These are phyloP conservation scores for Phialemonium atrogriseum DNA, from an alignment of 2,329 filamentous ascomycete species.

Conservation along the genomic window DNA sequence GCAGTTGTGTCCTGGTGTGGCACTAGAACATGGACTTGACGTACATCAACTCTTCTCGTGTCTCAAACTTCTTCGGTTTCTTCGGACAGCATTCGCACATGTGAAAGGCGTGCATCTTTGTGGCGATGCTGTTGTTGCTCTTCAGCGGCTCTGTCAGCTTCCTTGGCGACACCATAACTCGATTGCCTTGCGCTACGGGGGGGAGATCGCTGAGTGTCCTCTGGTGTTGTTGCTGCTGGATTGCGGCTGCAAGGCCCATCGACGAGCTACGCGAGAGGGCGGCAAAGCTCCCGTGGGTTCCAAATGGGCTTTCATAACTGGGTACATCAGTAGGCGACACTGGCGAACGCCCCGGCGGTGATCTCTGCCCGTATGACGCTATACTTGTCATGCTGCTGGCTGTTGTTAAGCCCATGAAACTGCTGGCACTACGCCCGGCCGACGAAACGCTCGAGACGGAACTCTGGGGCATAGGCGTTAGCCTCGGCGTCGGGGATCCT, in stretches of 20 bases:
- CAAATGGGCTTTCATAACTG: slow-evolving; percentile 39
- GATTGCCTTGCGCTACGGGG: slow-evolving; percentile 12
- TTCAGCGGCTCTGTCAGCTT: slow-evolving; percentile 44
- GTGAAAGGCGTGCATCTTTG: slow-evolving; percentile 45
- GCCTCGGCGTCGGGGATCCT: slow-evolving; percentile 43
- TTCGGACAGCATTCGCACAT: slow-evolving; percentile 95
- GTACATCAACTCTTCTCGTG: slow-evolving; percentile 74
- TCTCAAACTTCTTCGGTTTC: slow-evolving; percentile 93
- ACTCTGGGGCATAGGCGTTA: slow-evolving; percentile 36
- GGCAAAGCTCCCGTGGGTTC: slow-evolving; percentile 27
- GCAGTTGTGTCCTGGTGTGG: not conserved
- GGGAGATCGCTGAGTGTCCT: slow-evolving; percentile 34
- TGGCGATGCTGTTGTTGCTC: slow-evolving; percentile 24
- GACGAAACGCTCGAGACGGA: slow-evolving; percentile 37
- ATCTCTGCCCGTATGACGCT: slow-evolving; percentile 35
- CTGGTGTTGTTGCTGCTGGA: slow-evolving; percentile 28
- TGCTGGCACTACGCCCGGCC: slow-evolving; percentile 36
- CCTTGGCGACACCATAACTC: slow-evolving; percentile 37
- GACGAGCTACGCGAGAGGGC: slow-evolving; percentile 38
- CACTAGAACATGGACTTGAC: no score
- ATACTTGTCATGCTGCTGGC: slow-evolving; percentile 33
- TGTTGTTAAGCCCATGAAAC: slow-evolving; percentile 37
- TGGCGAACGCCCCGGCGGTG: slow-evolving; percentile 35
- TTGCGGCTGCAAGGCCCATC: slow-evolving; percentile 24
- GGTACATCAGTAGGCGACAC: slow-evolving; percentile 38